These are phyloP conservation scores for Fusarium tricinctum DNA, from an alignment of 2,329 filamentous ascomycete genomes.

Conservation along the genomic window DNA sequence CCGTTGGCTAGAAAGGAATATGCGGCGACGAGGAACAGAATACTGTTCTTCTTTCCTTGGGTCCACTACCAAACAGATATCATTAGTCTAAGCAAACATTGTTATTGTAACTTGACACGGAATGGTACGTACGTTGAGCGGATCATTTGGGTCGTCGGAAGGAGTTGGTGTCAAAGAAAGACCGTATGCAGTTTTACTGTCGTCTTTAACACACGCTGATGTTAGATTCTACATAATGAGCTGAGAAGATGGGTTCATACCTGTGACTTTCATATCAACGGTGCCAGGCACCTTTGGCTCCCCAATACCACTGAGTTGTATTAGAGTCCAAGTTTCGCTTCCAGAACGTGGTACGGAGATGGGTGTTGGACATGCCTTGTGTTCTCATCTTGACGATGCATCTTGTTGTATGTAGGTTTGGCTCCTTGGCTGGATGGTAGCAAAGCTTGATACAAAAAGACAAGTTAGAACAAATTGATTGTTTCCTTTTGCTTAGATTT, in stretches of 20 bases:
- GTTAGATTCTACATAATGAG: neutral
- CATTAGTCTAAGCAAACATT: neutral
- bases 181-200: conserved; percentile 1
- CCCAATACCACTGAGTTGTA: neutral
- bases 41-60: neutral
- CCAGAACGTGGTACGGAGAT: neutral
- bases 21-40: neutral
- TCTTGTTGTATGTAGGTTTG: neutral
- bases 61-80: neutral
- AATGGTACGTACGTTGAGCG: neutral
- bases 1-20: conserved; percentile 6
- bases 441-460: neutral
- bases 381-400: neutral
- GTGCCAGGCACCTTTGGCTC: conserved; percentile 8
- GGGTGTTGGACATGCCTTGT: neutral
- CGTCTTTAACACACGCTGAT: neutral
- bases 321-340: neutral
- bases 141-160: neutral
- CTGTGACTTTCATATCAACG: neutral
- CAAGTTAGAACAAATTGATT: too few species aligned
- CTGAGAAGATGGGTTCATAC: neutral
- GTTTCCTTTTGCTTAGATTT: too few species aligned
- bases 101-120: neutral
- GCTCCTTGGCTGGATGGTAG: neutral
- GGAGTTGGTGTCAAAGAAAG: conserved; percentile 1